Percentiles rank a stretch among this genome's conserved stretches.
phyloP scores from a whole-genome alignment of 2,329 filamentous ascomycete genomes.

The Emmonsiellopsis sp. region DNA sequence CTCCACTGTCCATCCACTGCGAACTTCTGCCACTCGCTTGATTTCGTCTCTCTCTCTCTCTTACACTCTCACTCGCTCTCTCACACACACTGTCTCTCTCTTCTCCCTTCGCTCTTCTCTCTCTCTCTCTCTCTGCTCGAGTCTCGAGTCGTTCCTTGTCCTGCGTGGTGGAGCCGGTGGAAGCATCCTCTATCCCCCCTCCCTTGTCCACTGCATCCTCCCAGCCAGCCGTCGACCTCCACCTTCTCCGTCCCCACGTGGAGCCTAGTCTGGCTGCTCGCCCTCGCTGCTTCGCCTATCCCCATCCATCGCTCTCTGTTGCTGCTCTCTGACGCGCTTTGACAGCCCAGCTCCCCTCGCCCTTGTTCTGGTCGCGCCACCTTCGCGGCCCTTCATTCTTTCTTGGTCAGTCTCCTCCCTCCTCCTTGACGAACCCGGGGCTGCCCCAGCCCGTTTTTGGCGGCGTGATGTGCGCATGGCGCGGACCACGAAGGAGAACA shows the following conservation, averaged over 20 bases:
- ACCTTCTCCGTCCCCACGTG: slow-evolving; percentile 1
- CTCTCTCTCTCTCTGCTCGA: too few relatives aligned
- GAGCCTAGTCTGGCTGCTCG: neutral
- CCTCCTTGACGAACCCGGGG: neutral
- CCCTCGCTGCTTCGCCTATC: neutral
- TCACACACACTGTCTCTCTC: slow-evolving; percentile 5
- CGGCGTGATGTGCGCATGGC: neutral
- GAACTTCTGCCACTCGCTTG: too few relatives aligned
- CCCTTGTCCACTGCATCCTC: slow-evolving; percentile 2
- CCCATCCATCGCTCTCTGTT: neutral
- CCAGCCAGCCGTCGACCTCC: neutral
- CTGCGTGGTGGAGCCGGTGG: slow-evolving; percentile 5
- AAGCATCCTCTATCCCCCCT: neutral
- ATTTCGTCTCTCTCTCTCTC: too few relatives aligned
- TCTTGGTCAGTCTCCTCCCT: neutral
- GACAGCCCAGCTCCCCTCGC: neutral
- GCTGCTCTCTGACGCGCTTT: neutral
- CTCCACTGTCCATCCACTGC: slow-evolving; percentile 1
- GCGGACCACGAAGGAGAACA: neutral
- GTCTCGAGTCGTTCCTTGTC: neutral
- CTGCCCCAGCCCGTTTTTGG: neutral
- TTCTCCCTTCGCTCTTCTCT: slow-evolving; percentile 1
- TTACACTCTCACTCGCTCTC: slow-evolving; percentile 7
- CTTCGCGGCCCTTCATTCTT: neutral
- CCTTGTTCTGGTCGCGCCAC: neutral